Evolutionary conservation across 2,329 filamentous ascomycete genomes (phyloP).

Genomic region (Botryotinia convoluta): DNA sequence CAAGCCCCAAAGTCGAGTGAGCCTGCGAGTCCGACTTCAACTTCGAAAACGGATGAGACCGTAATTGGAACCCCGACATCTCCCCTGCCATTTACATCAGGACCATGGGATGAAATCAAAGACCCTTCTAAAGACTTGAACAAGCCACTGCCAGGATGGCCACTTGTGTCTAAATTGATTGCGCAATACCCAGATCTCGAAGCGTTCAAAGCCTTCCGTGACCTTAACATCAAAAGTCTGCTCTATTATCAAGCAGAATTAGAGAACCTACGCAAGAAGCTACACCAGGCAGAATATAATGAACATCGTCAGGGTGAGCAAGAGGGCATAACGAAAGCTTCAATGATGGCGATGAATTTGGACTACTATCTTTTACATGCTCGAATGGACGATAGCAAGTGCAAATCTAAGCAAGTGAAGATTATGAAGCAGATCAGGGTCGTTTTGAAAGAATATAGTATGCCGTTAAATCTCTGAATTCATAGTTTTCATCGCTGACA

Average conservation of each 20-base stretch:
- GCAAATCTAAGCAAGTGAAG: conserved; percentile 18
- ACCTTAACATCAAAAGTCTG: conserved; percentile 27
- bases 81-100: background rate
- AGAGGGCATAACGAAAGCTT: background rate
- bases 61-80: background rate
- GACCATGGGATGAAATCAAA: background rate
- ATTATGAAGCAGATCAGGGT: conserved; percentile 22
- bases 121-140: background rate
- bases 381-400: background rate
- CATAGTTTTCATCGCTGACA: background rate
- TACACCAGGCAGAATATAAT: conserved; percentile 23
- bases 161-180: conserved; percentile 18
- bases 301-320: conserved; percentile 13
- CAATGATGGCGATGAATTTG: conserved; percentile 3
- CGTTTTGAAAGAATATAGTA: conserved; percentile 27
- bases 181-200: conserved; percentile 20
- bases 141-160: conserved; percentile 21
- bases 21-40: background rate
- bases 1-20: background rate
- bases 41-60: background rate
- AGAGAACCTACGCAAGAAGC: conserved; percentile 2
- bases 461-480: background rate
- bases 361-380: background rate
- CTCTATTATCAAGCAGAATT: conserved; percentile 30
- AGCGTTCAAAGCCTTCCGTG: conserved; percentile 24